Percentiles rank a stretch among this genome's conserved stretches.
Evolutionary conservation across 2,329 filamentous ascomycete species (phyloP).

Genomic region (Colletotrichum sp.): DNA sequence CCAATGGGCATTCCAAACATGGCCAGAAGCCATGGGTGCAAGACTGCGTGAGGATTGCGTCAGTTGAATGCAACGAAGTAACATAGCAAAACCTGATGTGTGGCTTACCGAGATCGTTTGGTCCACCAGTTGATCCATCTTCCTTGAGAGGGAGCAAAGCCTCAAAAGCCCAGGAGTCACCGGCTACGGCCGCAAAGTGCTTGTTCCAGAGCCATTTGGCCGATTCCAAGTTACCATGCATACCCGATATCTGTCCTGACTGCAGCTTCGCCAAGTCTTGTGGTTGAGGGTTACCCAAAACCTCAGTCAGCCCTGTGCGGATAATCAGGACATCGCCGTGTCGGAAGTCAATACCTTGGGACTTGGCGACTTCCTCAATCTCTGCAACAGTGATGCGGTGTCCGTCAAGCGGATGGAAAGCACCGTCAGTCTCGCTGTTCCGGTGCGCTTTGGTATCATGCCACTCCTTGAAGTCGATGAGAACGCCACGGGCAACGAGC

Average conservation of each 20-base stretch:
- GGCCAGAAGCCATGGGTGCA: neutral
- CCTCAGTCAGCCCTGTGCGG: slow-evolving; percentile 66
- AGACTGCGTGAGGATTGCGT: neutral
- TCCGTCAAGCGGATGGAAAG: slow-evolving; percentile 45
- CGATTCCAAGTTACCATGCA: neutral
- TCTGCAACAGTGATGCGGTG: slow-evolving; percentile 59
- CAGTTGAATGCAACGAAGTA: neutral
- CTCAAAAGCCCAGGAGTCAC: slow-evolving; percentile 70
- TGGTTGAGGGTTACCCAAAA: slow-evolving; percentile 52
- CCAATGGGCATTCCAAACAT: neutral
- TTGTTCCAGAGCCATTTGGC: slow-evolving; percentile 68
- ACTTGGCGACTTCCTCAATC: slow-evolving; percentile 61
- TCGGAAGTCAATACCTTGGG: slow-evolving; percentile 67
- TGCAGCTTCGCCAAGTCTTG: slow-evolving; percentile 39
- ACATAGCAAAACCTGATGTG: neutral
- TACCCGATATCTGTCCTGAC: neutral
- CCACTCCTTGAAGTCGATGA: slow-evolving; percentile 59
- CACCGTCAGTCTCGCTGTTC: neutral
- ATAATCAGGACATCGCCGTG: slow-evolving; percentile 72
- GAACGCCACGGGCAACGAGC: slow-evolving; percentile 58
- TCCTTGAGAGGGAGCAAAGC: slow-evolving; percentile 54
- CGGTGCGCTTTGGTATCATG: slow-evolving; percentile 38
- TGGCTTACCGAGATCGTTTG: neutral
- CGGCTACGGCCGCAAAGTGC: slow-evolving; percentile 70
- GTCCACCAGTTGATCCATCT: neutral